Base-by-base conservation (phyloP, 768 basidiomycete genomes). In the Termitomyces sp. region DNA sequence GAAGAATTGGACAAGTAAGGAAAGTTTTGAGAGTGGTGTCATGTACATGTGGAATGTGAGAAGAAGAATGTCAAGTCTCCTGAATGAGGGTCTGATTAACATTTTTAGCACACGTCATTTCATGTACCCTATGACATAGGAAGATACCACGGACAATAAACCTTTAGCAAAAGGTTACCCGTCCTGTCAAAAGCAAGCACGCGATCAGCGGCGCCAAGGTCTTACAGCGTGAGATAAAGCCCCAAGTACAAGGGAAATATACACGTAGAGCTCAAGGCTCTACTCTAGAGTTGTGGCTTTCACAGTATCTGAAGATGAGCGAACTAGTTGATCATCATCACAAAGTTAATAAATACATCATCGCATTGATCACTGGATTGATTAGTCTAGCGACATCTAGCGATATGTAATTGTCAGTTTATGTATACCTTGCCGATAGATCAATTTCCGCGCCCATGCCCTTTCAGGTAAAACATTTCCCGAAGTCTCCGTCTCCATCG, bases 401-500 rank as follows among this genome's bases (percentile, higher is more conserved):
- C 23, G 18, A 53, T 6, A 32, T 41, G 38, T 38, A 16, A 8
- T 38, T 52, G 9, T 52, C 7, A 38, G 7, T 18, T 40, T 5
- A 10, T n/a, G n/a, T n/a, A n/a, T 35, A 20, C 23, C 8, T n/a
- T 50, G 7, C 36, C 0, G 1, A 38, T 10, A 9, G 35, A 51
- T 16, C 23, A 16, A 51, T 38, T 38, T 16, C 23, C 14, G 13
- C 20, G 20, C 20, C 3, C 12, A n/a, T 28, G 4, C 9, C 9
- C 1, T 12, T 26, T 66, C 61, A 74, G 4, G 60, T 59, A 65
- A 81, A 84, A 64, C 89, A 91, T 66, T 71, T 82, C 64, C 84
- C 83, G 71, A 85, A 91, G 66, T 90, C 87, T 2, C 90, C 90
- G 3, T 82, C 76, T 0, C 91, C 93, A 58, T 86, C 78, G 40